phyloP scores from a whole-genome alignment of 2,329 filamentous ascomycete species.

The Cordyceps javanica region DNA sequence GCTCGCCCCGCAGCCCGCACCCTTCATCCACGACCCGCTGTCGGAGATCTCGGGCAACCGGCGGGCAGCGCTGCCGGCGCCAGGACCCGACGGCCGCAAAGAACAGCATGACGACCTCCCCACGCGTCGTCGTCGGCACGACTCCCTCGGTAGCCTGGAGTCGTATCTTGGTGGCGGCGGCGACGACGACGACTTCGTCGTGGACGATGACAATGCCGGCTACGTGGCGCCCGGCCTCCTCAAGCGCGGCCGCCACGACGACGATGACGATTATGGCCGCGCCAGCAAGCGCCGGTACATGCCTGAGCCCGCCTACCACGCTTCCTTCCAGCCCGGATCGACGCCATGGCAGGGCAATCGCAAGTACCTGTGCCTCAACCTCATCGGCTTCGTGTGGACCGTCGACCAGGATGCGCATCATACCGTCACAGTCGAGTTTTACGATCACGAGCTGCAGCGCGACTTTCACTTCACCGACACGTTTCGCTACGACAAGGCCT shows the following conservation, averaged over 20 bases:
- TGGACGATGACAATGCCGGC: constrained; percentile 91
- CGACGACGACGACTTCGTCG: constrained; percentile 72
- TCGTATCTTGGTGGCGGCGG: constrained; percentile 58
- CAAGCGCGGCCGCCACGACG: constrained; percentile 45
- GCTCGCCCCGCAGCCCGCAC: constrained; percentile 63
- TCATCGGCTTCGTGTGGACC: constrained; percentile 94
- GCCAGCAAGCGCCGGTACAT: constrained; percentile 45
- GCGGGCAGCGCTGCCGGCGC: constrained; percentile 41
- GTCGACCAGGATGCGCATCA: constrained; percentile 91
- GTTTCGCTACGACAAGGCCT: constrained; percentile 93
- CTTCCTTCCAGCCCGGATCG: constrained; percentile 85
- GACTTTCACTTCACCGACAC: constrained; percentile 98
- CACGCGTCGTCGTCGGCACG: constrained; percentile 48
- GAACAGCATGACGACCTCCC: constrained; percentile 36
- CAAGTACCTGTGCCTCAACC: constrained; percentile 86
- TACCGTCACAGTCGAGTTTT: constrained; percentile 95
- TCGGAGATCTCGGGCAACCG: constrained; percentile 63
- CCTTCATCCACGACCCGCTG: constrained; percentile 77
- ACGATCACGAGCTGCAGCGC: constrained; percentile 84
- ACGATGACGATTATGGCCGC: constrained; percentile 42
- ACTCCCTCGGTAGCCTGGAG: constrained; percentile 71
- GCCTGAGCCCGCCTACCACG: constrained; percentile 62
- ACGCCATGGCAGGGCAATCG: constrained; percentile 94
- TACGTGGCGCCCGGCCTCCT: constrained; percentile 57
- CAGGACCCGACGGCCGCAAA: not conserved